Evolutionary conservation across 306 rosid species (phyloP), one percentile per base, ranked within the genome.

Genomic region (Cyclanthera cordifolia): DNA sequence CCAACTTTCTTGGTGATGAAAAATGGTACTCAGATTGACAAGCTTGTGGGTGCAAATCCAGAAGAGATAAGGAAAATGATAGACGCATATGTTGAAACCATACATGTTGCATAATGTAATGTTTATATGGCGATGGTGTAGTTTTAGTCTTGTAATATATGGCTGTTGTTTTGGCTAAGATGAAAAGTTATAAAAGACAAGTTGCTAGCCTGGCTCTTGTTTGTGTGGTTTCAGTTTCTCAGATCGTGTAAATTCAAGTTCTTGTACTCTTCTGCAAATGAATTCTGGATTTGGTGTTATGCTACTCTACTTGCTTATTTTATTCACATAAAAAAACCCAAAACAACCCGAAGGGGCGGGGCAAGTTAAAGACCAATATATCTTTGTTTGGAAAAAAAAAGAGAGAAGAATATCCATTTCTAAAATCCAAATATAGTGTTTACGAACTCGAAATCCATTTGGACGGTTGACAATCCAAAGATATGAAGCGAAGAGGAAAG

Each of bases 1-100:
- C 98, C 96, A 24, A 92, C 98, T 3, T 93, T 93, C 77, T 8
- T 83, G 83, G 28, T 93, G 72, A 56, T 89, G 71, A 93, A 72
- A 75, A 79, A 78, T 16, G 91, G 94, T 64, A 72, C 47, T 75
- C 70, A 66, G 15, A 53, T 70, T 28, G 95, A 86, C 48, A 93
- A 82, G 80, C 39, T 90, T 15, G 86, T 93, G 70, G 99, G 96
- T 85, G 99, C 99, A 41, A 87, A 93, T 79, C 91, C 96, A 2
- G 96, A 93, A 54, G 99, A 87, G 94, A 72, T 90, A 58, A 87
- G 80, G 95, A 93, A 86, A 82, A 83, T 82, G 90, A 74, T 93
- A 15, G 84, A 86, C 8, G 79, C 71, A n/a, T 70, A 79, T 74
- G 81, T 75, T 71, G 84, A 79, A 68, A 78, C 94, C 76, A 25